Evolutionary conservation across 23 red algal genomes (phyloP).

Genomic region (Chondrus crispus): DNA sequence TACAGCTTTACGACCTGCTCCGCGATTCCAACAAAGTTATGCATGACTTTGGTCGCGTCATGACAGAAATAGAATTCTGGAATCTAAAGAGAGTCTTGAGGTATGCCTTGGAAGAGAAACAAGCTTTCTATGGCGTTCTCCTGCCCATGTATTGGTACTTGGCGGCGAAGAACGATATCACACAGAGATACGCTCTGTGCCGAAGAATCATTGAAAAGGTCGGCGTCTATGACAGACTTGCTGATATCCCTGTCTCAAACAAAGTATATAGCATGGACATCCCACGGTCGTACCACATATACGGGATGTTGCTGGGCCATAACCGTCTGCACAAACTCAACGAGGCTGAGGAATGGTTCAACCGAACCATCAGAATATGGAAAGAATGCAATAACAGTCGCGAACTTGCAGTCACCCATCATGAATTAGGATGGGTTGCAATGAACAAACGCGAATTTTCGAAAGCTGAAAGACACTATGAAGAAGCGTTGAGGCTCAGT

Average conservation of each 20-base stretch:
- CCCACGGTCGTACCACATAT: neutral
- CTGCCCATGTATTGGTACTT: neutral
- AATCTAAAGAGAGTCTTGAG: neutral
- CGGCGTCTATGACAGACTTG: neutral
- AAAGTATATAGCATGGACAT: neutral
- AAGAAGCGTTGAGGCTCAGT: neutral
- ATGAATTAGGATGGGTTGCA: neutral
- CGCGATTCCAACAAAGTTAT: neutral
- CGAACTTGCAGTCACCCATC: neutral
- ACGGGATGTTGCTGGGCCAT: neutral
- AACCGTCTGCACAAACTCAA: neutral
- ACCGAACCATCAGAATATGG: neutral
- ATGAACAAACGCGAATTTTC: neutral
- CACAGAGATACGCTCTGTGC: neutral
- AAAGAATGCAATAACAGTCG: neutral
- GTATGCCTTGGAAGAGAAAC: neutral
- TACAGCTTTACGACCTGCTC: neutral
- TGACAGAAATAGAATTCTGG: constrained; percentile 1
- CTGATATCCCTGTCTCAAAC: neutral
- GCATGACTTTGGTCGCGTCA: neutral
- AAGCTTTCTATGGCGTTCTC: neutral
- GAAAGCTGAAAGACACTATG: neutral
- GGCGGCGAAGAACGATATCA: neutral
- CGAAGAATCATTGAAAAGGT: neutral
- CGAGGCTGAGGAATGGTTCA: neutral